Evolutionary conservation across 306 rosid species (phyloP).

Genomic region (Spatholobus suberectus): DNA sequence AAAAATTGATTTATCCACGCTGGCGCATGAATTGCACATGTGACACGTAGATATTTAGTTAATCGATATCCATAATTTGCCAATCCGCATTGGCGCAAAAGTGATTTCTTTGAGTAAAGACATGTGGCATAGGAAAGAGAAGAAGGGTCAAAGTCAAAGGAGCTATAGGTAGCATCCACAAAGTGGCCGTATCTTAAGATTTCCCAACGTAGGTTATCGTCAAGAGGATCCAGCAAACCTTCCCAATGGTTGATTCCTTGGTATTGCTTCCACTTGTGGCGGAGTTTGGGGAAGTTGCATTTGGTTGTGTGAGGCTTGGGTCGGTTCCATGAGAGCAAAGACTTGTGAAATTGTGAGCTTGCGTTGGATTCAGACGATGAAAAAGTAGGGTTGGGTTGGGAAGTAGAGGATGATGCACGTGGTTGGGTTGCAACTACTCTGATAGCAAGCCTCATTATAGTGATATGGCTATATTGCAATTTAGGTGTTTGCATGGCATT

Average conservation of each 20-base stretch:
- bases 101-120: neutral
- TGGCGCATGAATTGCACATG: conserved; percentile 24
- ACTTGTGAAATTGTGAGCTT: conserved; percentile 16
- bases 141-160: conserved; percentile 43
- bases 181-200: conserved; percentile 74
- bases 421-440: conserved; percentile 6
- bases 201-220: conserved; percentile 72
- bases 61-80: conserved; percentile 7
- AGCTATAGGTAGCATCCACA: conserved; percentile 60
- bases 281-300: conserved; percentile 29
- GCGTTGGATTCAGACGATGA: neutral
- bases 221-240: conserved; percentile 80
- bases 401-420: neutral
- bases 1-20: conserved; percentile 20
- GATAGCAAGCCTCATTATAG: conserved; percentile 13
- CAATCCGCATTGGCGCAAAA: neutral
- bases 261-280: conserved; percentile 68
- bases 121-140: conserved; percentile 33
- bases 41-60: conserved; percentile 17
- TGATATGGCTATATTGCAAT: neutral
- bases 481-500: conserved; percentile 17
- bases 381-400: neutral
- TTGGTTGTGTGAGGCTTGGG: neutral
- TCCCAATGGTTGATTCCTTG: conserved; percentile 70
- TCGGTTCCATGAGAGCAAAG: conserved; percentile 30